A percentile compares a stretch with the other conserved stretches of the same genome.
phyloP scores from a whole-genome alignment of 805 yeast genomes.

The Millerozyma miso region DNA sequence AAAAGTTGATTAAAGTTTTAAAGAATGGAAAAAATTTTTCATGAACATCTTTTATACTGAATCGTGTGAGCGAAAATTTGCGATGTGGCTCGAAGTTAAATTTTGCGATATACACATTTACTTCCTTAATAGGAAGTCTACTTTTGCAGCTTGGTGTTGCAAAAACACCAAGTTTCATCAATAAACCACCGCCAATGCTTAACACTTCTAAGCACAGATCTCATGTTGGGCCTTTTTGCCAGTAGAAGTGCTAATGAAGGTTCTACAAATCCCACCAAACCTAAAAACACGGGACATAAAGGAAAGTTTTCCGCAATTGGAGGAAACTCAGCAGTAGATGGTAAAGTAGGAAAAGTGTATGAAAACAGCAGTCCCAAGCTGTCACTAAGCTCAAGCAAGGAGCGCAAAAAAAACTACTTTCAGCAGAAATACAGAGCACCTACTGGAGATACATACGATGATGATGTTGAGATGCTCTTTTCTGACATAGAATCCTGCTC shows the following conservation, averaged over 20 bases:
- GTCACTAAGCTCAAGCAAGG: not conserved
- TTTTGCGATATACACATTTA: not conserved
- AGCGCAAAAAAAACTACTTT: not conserved
- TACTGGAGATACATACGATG: not conserved
- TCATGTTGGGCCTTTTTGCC: not conserved
- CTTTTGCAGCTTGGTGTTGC: not conserved
- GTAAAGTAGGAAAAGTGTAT: not conserved
- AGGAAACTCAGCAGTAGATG: not conserved
- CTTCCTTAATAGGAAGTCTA: constrained; percentile 6
- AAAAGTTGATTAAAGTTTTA: not conserved
- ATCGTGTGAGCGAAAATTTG: constrained; percentile 3
- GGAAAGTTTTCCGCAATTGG: not conserved
- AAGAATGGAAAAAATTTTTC: constrained; percentile 8
- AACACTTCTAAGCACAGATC: too few species aligned
- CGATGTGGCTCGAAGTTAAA: not conserved
- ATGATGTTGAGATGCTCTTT: constrained; percentile 6
- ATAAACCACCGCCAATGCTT: too few species aligned
- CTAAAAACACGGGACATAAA: not conserved
- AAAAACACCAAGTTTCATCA: too few species aligned
- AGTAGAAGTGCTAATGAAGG: not conserved
- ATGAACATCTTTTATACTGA: not conserved
- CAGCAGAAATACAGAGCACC: not conserved
- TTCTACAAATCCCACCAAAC: not conserved
- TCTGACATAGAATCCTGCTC: constrained; percentile 7
- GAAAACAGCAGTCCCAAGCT: not conserved